Conservation (phyloP, 2,329 filamentous ascomycete species). For the Elsinoe fawcettii region DNA sequence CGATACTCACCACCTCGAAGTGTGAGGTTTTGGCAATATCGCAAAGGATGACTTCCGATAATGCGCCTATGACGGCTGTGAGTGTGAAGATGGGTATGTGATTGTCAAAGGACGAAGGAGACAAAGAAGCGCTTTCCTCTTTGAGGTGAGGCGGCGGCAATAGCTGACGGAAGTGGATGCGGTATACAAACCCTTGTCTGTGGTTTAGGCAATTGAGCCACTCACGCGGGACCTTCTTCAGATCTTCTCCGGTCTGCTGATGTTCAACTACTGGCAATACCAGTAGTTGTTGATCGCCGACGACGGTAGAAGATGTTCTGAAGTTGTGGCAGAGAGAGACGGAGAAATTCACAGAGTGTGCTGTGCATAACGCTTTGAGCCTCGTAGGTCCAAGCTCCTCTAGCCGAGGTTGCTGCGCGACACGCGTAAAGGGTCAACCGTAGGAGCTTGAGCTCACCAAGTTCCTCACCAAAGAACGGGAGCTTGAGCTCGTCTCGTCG, state of each 20-base stretch:
- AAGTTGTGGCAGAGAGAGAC: neutral
- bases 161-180: slow-evolving; percentile 4
- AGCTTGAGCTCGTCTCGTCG: neutral
- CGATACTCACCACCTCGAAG: neutral
- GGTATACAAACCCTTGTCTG: slow-evolving; percentile 2
- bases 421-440: neutral
- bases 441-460: neutral
- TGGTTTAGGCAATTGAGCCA: neutral
- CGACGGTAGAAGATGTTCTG: neutral
- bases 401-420: neutral
- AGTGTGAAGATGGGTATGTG: neutral
- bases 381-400: neutral
- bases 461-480: no score
- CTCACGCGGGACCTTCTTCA: neutral
- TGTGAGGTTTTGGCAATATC: neutral
- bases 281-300: neutral
- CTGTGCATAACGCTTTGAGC: neutral
- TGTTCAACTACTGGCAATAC: neutral
- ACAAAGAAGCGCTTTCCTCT: slow-evolving; percentile 7
- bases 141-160: neutral
- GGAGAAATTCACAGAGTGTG: neutral
- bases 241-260: neutral
- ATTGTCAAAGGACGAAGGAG: neutral
- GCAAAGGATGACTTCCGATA: neutral
- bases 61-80: neutral